These are phyloP conservation scores for Termitomyces sp. DNA, from an alignment of 768 basidiomycete species.

Conservation along the genomic window DNA sequence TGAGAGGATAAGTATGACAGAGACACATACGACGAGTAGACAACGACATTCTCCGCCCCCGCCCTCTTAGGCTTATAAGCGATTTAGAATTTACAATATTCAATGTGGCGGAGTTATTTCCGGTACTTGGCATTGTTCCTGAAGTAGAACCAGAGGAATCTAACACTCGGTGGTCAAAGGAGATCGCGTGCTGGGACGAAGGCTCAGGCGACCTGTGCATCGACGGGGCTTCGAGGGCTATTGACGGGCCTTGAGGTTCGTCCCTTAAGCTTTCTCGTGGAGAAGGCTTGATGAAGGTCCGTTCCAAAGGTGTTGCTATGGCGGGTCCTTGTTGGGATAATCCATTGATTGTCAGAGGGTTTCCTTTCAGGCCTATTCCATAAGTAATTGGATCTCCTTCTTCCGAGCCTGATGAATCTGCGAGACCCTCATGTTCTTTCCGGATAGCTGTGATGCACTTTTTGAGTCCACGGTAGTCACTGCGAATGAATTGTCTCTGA, in stretches of 20 bases:
- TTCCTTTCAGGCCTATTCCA: neutral
- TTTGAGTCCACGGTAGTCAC: conserved; percentile 71
- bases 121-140: neutral
- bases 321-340: neutral
- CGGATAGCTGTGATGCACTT: conserved; percentile 55
- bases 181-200: neutral
- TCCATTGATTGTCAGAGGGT: neutral
- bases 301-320: neutral
- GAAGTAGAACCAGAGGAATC: neutral
- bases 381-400: neutral
- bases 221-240: neutral
- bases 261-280: neutral
- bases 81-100: conserved; percentile 1
- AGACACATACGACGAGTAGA: neutral
- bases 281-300: neutral
- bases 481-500: conserved; percentile 18
- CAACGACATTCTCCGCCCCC: neutral
- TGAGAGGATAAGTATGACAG: neutral
- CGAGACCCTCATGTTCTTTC: conserved; percentile 24
- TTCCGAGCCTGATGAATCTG: conserved; percentile 15
- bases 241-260: neutral
- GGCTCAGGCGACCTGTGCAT: neutral
- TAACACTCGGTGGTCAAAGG: neutral
- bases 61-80: neutral
- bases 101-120: neutral